A percentile compares a stretch with the other conserved stretches of the same genome.
phyloP scores from a whole-genome alignment of 495 filamentous ascomycete genomes.

The Astrothelium macrocarpum region DNA sequence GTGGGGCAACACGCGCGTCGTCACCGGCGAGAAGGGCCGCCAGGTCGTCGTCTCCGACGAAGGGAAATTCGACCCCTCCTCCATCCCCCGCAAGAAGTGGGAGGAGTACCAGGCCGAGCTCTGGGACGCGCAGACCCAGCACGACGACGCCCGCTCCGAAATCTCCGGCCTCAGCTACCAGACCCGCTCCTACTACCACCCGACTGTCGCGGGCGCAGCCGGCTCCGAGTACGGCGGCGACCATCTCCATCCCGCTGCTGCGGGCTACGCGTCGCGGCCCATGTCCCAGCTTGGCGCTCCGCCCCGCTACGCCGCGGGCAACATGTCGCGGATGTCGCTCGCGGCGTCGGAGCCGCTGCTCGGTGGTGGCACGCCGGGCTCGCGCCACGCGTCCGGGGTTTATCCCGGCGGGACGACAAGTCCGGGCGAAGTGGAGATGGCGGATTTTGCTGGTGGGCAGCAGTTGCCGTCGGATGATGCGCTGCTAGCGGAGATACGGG shows the following conservation, averaged over 20 bases:
- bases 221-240: conserved; percentile 49
- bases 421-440: conserved; percentile 49
- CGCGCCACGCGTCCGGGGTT: conserved; percentile 26
- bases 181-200: conserved; percentile 68
- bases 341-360: conserved; percentile 55
- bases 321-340: conserved; percentile 63
- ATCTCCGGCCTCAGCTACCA: conserved; percentile 83
- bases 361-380: not conserved
- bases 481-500: conserved; percentile 83
- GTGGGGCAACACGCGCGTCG: conserved; percentile 94
- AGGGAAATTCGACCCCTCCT: conserved; percentile 90
- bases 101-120: conserved; percentile 97
- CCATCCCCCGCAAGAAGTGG: conserved; percentile 96
- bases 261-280: conserved; percentile 51
- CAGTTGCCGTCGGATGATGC: conserved; percentile 79
- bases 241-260: conserved; percentile 32
- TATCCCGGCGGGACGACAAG: too few relatives aligned
- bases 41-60: conserved; percentile 94
- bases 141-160: conserved; percentile 84
- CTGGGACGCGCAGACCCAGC: conserved; percentile 84
- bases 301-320: conserved; percentile 34
- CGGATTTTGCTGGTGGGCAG: conserved; percentile 49
- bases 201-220: conserved; percentile 29
- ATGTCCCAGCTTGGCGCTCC: conserved; percentile 66
- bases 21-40: conserved; percentile 89